Evolutionary conservation across 768 basidiomycete genomes (phyloP), one percentile per base, ranked within the genome.

Genomic region (Tulasnella sp.): DNA sequence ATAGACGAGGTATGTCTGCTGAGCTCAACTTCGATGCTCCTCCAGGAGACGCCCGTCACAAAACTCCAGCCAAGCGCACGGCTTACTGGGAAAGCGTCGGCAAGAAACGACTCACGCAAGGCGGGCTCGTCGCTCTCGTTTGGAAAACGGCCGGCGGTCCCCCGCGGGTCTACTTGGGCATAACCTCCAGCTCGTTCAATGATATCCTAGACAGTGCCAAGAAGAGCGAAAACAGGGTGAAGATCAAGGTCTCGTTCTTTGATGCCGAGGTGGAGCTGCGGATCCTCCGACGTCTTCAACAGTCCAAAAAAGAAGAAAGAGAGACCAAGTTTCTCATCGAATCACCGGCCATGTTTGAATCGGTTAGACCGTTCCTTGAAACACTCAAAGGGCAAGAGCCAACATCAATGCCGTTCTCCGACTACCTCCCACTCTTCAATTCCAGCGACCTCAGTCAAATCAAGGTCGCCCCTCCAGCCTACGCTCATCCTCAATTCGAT

Each of bases 301-400:
- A 66, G 14, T 32, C 67, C 29, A 47, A 26, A 4, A 63, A 29
- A 19, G 59, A 35, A 17, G 40, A 9, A 5, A 34, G 41, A 16
- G 65, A 19, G 22, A 22, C 9, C 37, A 67, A 29, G 67, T 67
- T 89, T 3, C 79, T 90, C 35, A 79, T 90, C 19, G 89, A 91
- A 73, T 82, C 85, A 0, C 83, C 85, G 0, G 84, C 90, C 71
- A 84, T 91, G 85, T 90, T 84, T 72, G 89, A 89, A 73, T 81
- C 87, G 0, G 84, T 89, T 41, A 81, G 88, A 9, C 90, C 90
- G 0, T 91, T 91, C 80, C 81, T 91, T 12, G 83, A 88, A 72
- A 83, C 85, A 0, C 81, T 91, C 4, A 82, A 85, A 74, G 67
- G 71, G 32, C 79, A 80, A 2, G 88, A 88, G 70, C 88, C 90